These are phyloP conservation scores for Candida mesenterica DNA, from an alignment of 1,139 yeast species.

Conservation along the genomic window DNA sequence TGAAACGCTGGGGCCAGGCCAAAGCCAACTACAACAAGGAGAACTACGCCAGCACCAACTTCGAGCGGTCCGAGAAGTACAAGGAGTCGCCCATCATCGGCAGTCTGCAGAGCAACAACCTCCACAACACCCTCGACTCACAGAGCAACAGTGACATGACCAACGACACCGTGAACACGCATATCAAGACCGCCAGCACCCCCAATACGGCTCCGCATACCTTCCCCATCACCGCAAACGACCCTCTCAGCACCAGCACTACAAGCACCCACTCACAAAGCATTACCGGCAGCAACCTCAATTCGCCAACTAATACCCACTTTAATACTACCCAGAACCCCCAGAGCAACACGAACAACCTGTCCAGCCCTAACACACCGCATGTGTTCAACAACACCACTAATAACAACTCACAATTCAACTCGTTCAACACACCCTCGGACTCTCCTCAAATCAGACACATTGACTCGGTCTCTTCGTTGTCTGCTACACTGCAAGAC, in stretches of 20 bases:
- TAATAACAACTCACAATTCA: background rate
- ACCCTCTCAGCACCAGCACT: background rate
- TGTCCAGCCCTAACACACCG: background rate
- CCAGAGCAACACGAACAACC: background rate
- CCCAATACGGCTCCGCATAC: too few species aligned
- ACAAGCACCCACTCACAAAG: background rate
- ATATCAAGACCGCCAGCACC: too few species aligned
- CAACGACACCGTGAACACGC: too few species aligned
- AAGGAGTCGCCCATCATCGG: too few species aligned
- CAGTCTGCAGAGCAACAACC: too few species aligned
- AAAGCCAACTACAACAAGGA: background rate
- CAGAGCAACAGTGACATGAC: too few species aligned
- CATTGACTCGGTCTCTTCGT: constrained; percentile 1
- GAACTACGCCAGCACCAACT: background rate
- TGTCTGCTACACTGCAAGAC: constrained; percentile 1
- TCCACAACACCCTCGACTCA: too few species aligned
- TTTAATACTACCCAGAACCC: too few species aligned
- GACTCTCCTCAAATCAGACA: background rate
- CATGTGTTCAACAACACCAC: background rate
- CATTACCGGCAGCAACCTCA: constrained; percentile 5
- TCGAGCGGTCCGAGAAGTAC: too few species aligned
- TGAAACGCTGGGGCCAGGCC: constrained; percentile 18
- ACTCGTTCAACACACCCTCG: background rate
- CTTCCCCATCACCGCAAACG: background rate
- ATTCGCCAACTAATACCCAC: constrained; percentile 4